Evolutionary conservation across 768 basidiomycete genomes (phyloP).

Genomic region (Pleurotus cornucopiae): DNA sequence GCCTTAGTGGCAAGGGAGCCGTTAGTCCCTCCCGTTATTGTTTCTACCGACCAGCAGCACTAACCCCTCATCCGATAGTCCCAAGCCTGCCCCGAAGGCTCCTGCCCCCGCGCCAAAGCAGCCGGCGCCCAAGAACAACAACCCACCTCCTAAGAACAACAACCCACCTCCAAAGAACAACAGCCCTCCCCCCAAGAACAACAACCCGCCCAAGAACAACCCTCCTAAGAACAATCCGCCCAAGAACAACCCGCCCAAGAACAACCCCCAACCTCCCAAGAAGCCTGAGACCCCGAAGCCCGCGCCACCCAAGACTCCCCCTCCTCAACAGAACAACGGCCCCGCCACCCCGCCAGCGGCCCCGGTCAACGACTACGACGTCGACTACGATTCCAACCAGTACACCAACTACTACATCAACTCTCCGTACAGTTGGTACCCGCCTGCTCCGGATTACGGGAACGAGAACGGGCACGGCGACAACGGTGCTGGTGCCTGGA

Average conservation of each 20-base stretch:
- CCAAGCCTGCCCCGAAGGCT: constrained; percentile 3
- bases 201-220: not conserved
- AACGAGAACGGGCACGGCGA: not conserved
- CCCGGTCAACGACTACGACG: not conserved
- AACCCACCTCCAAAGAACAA: not conserved
- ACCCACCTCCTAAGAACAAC: not conserved
- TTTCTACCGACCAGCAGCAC: not conserved
- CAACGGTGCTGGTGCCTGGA: not conserved
- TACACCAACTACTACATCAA: constrained; percentile 3
- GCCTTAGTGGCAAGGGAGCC: not conserved
- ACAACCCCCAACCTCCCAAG: not conserved
- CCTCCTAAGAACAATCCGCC: not conserved
- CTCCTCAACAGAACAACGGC: not conserved
- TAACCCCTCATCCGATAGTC: not conserved
- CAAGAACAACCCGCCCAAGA: not conserved
- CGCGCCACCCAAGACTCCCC: not conserved
- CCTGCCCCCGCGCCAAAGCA: not conserved
- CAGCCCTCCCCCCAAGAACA: not conserved
- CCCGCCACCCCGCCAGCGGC: not conserved
- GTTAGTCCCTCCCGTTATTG: not conserved
- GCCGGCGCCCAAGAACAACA: not conserved
- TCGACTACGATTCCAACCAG: constrained; percentile 2
- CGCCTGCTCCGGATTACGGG: not conserved
- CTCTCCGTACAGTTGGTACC: not conserved
- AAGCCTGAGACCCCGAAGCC: not conserved